Percentiles rank a stretch among this genome's conserved stretches.
Conservation (phyloP, 164 flowering plant genomes). For the Berberis thunbergii region DNA sequence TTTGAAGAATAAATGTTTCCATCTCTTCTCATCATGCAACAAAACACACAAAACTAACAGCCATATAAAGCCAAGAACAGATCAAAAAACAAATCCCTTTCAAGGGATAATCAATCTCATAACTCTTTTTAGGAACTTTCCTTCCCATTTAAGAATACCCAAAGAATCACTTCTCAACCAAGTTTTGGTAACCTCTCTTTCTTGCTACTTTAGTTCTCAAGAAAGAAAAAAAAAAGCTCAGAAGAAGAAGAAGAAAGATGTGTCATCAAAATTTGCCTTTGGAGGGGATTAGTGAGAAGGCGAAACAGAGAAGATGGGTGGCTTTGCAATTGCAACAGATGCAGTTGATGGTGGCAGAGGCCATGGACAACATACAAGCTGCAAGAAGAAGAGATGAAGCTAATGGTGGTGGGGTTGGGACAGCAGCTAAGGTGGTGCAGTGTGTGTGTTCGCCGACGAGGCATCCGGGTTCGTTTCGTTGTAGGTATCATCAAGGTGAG, state of each 20-base stretch:
- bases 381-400: not conserved
- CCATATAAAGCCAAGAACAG: no score
- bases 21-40: no score
- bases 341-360: not conserved
- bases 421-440: constrained; percentile 6
- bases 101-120: no score
- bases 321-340: not conserved
- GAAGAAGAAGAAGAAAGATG: constrained; percentile 1
- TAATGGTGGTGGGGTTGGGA: constrained; percentile 3
- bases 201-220: not conserved
- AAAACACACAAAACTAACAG: no score
- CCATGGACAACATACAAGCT: not conserved
- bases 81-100: no score
- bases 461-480: constrained; percentile 59
- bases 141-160: no score
- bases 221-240: not conserved
- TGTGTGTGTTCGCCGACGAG: constrained; percentile 56
- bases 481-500: constrained; percentile 34
- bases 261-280: constrained; percentile 8
- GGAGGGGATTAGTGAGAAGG: not conserved
- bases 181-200: not conserved
- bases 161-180: not conserved
- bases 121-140: no score
- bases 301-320: not conserved
- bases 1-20: no score